Conservation (phyloP, 169 alveolate genomes). For the Amoebophrya sp. region DNA sequence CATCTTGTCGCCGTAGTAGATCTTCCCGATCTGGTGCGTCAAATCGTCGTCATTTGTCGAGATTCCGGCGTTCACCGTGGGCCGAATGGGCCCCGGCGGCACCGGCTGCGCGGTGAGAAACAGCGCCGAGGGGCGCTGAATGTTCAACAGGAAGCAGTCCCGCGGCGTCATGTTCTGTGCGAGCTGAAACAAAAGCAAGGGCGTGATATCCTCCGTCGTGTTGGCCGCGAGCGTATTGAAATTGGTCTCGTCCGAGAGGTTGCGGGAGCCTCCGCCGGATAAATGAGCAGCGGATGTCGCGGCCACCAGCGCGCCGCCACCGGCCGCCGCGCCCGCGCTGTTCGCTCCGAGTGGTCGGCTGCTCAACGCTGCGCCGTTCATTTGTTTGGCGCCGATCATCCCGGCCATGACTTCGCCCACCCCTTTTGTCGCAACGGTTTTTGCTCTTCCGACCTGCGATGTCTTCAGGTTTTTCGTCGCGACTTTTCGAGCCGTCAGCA, state of each 20-base stretch:
- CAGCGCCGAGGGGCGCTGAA: constrained; percentile 79
- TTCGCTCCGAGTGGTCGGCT: not conserved
- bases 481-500: not conserved
- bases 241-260: not conserved
- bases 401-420: not conserved
- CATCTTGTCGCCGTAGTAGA: constrained; percentile 2
- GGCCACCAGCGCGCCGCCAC: not conserved
- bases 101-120: constrained; percentile 76
- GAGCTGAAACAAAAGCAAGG: constrained; percentile 68
- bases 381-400: not conserved
- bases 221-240: not conserved
- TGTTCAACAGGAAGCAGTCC: constrained; percentile 75
- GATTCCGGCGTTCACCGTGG: constrained; percentile 77
- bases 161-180: constrained; percentile 71
- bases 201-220: constrained; percentile 70
- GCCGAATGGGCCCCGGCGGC: constrained; percentile 86
- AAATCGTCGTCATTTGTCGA: constrained; percentile 88
- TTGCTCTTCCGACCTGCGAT: not conserved
- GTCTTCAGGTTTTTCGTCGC: not conserved
- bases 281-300: constrained; percentile 5
- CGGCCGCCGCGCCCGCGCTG: not conserved
- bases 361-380: not conserved
- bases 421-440: not conserved
- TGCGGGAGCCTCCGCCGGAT: constrained; percentile 25
- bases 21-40: constrained; percentile 76